phyloP scores from a whole-genome alignment of 1,284 basidiomycete species.

The Ustilago hordei region DNA sequence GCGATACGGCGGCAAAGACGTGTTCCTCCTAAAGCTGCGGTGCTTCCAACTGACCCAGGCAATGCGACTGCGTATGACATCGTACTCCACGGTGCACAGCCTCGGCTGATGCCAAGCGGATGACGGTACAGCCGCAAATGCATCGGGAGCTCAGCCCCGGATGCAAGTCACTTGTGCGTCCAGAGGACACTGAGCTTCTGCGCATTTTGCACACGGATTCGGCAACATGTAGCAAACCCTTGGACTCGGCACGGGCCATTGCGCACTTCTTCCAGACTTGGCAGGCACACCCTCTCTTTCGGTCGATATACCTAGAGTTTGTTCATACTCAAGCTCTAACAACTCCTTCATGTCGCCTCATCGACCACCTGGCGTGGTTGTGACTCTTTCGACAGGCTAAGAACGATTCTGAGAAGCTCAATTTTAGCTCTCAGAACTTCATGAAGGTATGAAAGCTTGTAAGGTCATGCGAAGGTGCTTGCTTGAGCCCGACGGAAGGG shows the following conservation, averaged over 20 bases:
- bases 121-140: background rate
- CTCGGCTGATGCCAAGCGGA: slow-evolving; percentile 4
- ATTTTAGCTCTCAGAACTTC: too few species aligned
- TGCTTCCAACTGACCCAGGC: background rate
- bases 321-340: background rate
- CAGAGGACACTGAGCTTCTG: slow-evolving; percentile 7
- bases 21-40: background rate
- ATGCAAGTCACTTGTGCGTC: background rate
- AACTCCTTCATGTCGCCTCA: background rate
- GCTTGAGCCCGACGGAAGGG: too few species aligned
- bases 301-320: background rate
- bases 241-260: slow-evolving; percentile 16
- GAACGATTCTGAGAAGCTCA: too few species aligned
- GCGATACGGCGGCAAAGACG: background rate
- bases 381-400: too few species aligned
- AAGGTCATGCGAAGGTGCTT: too few species aligned
- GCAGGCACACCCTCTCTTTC: background rate
- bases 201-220: background rate
- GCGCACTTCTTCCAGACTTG: slow-evolving; percentile 2
- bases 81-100: background rate
- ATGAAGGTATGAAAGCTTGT: too few species aligned
- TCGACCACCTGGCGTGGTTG: too few species aligned
- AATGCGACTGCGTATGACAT: background rate
- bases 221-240: background rate
- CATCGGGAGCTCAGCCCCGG: background rate